A percentile compares a stretch with the other conserved stretches of the same genome.
Evolutionary conservation across 805 yeast species (phyloP).

Genomic region (Candida ponderosae): DNA sequence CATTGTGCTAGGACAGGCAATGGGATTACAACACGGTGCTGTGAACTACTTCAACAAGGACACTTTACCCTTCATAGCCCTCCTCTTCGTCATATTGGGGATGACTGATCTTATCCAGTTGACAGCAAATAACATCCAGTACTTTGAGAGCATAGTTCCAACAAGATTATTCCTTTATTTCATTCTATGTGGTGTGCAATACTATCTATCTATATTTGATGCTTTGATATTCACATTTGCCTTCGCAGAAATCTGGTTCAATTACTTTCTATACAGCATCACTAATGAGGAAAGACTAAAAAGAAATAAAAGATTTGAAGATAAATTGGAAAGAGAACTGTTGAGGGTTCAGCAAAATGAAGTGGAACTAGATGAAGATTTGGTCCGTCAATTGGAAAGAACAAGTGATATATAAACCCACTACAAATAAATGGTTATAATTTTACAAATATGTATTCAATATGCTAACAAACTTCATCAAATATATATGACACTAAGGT

Average conservation of each 20-base stretch:
- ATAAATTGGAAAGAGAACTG: slow-evolving; percentile 13
- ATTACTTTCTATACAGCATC: slow-evolving; percentile 52
- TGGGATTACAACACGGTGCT: slow-evolving; percentile 40
- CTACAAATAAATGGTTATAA: no score
- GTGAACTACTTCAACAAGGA: slow-evolving; percentile 15
- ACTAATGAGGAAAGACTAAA: slow-evolving; percentile 47
- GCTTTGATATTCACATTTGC: slow-evolving; percentile 11
- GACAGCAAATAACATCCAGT: slow-evolving; percentile 31
- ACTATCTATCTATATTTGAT: slow-evolving; percentile 23
- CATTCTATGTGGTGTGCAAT: slow-evolving; percentile 39
- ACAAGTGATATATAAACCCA: slow-evolving; percentile 4
- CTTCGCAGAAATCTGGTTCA: slow-evolving; percentile 64
- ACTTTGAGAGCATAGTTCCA: slow-evolving; percentile 57
- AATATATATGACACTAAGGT: no score
- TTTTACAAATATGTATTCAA: slow-evolving; percentile 10
- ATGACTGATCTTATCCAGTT: slow-evolving; percentile 54
- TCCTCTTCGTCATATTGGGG: slow-evolving; percentile 36
- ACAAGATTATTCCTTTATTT: slow-evolving; percentile 45
- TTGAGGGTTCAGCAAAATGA: slow-evolving; percentile 9
- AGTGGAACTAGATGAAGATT: slow-evolving; percentile 8
- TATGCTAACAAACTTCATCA: no score
- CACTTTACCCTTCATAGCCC: slow-evolving; percentile 36
- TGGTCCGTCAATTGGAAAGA: slow-evolving; percentile 8
- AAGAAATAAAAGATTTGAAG: slow-evolving; percentile 39
- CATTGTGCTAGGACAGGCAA: slow-evolving; percentile 50